Conservation (phyloP, 257 asterid species). For the Lavandula angustifolia region DNA sequence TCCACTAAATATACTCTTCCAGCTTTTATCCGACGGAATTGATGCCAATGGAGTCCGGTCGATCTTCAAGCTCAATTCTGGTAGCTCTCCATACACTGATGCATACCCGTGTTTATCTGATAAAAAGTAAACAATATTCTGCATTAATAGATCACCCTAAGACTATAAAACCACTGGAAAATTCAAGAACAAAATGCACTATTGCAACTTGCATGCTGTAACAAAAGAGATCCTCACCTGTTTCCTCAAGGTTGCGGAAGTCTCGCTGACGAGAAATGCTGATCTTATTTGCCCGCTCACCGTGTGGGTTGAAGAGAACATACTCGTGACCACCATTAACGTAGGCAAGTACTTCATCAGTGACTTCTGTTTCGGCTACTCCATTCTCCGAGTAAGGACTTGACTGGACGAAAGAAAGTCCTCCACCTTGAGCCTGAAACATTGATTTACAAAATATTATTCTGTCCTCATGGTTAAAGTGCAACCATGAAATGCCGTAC, state of each 20-base stretch:
- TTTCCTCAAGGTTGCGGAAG: constrained; percentile 45
- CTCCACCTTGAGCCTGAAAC: constrained; percentile 76
- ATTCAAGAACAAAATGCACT: no score
- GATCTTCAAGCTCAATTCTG: constrained; percentile 49
- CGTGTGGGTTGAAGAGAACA: constrained; percentile 60
- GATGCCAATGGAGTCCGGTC: constrained; percentile 39
- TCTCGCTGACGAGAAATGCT: constrained; percentile 39
- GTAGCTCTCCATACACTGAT: constrained; percentile 75
- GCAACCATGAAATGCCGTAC: background rate
- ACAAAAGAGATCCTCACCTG: constrained; percentile 46
- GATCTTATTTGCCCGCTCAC: constrained; percentile 36
- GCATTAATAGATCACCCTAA: no score
- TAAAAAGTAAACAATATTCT: constrained; percentile 3
- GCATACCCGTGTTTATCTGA: constrained; percentile 66
- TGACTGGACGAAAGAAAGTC: constrained; percentile 56
- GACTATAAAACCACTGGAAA: no score
- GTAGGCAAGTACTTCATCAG: constrained; percentile 57
- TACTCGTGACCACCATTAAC: constrained; percentile 63
- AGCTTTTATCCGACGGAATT: constrained; percentile 47
- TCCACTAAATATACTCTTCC: constrained; percentile 75
- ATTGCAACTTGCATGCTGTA: background rate
- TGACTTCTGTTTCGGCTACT: constrained; percentile 38
- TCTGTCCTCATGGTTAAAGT: background rate
- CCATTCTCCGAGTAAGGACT: constrained; percentile 40
- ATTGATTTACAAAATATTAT: constrained; percentile 11